Conservation (phyloP, 139 green algal genomes). For the Haematococcus sp. region DNA sequence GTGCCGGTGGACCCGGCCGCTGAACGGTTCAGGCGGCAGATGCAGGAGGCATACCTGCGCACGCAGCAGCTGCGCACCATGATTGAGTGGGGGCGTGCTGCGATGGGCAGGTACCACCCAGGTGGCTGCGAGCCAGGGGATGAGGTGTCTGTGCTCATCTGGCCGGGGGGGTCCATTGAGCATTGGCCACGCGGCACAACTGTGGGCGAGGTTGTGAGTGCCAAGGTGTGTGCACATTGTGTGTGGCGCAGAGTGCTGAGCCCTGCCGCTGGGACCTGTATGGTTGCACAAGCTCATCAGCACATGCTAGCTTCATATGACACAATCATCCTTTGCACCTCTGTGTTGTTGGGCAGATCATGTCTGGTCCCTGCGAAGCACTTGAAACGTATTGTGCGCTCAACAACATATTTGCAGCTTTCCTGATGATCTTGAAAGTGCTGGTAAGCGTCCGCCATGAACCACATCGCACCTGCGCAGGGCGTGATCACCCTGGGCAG, state of each 20-base stretch:
- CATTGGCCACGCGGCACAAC: slow-evolving; percentile 71
- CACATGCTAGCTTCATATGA: no score
- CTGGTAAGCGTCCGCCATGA: no score
- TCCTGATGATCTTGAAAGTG: no score
- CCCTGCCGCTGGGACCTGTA: no score
- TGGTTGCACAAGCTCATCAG: no score
- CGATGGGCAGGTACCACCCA: slow-evolving; percentile 11
- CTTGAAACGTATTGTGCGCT: no score
- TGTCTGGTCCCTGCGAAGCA: no score
- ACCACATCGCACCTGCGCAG: no score
- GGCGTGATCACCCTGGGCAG: background rate
- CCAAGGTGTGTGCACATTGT: background rate
- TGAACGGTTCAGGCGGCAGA: slow-evolving; percentile 25
- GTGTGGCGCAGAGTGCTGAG: no score
- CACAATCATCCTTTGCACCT: no score
- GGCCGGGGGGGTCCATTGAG: slow-evolving; percentile 63
- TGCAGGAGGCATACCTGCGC: slow-evolving; percentile 32
- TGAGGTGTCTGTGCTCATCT: slow-evolving; percentile 50
- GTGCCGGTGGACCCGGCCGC: background rate
- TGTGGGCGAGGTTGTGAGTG: slow-evolving; percentile 51
- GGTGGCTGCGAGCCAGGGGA: slow-evolving; percentile 29
- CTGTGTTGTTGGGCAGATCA: no score
- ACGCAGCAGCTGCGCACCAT: slow-evolving; percentile 66
- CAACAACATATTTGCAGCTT: no score
- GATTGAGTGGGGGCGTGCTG: slow-evolving; percentile 70